Evolutionary conservation across 768 basidiomycete species (phyloP).

Genomic region (Trametes gibbosa): DNA sequence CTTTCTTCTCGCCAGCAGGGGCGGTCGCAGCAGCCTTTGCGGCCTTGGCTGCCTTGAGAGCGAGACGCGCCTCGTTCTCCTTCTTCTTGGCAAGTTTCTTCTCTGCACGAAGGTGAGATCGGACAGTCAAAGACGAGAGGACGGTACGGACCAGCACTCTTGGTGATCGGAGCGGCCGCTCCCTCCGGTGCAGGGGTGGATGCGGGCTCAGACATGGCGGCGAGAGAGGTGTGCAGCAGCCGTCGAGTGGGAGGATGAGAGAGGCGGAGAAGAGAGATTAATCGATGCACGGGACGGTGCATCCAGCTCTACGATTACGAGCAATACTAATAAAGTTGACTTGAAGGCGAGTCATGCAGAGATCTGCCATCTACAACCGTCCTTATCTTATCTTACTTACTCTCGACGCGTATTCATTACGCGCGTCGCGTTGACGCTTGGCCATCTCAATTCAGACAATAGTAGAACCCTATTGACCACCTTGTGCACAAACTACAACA

Average conservation of each 20-base stretch:
- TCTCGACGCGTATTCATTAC: neutral
- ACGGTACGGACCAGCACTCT: conserved; percentile 13
- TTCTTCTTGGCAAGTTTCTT: conserved; percentile 85
- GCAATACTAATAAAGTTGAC: conserved; percentile 11
- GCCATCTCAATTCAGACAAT: too few species aligned
- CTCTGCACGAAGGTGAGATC: conserved; percentile 1
- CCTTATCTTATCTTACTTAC: conserved; percentile 10
- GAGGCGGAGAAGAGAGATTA: conserved; percentile 8
- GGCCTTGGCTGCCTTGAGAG: conserved; percentile 50
- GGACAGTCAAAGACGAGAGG: neutral
- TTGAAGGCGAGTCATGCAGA: conserved; percentile 11
- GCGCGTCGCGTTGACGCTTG: neutral
- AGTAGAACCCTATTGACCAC: too few species aligned
- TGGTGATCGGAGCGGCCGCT: conserved; percentile 11
- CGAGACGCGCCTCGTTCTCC: conserved; percentile 76
- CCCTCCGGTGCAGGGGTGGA: neutral
- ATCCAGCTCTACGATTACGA: conserved; percentile 6
- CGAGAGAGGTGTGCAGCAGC: neutral
- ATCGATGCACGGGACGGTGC: conserved; percentile 19
- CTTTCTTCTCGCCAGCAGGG: conserved; percentile 65
- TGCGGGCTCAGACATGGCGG: conserved; percentile 7
- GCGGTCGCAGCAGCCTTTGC: conserved; percentile 43
- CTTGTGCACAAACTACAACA: too few species aligned
- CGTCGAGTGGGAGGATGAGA: conserved; percentile 11
- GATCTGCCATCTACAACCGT: neutral